phyloP scores from a whole-genome alignment of 2,329 filamentous ascomycete genomes.

The Fusarium torulosum region DNA sequence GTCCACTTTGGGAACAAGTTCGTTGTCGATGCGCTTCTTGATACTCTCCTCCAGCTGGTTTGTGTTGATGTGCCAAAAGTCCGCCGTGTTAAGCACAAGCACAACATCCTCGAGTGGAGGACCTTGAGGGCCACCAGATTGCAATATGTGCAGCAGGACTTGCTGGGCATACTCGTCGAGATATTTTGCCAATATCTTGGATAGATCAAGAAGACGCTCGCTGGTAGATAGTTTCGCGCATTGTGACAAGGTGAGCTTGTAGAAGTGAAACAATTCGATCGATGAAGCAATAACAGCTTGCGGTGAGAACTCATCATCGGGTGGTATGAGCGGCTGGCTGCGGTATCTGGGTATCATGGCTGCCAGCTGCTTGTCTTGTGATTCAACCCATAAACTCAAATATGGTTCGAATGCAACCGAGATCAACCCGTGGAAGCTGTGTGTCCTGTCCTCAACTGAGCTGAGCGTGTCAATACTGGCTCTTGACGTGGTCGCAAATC shows the following conservation, averaged over 20 bases:
- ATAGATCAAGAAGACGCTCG: slow-evolving; percentile 85
- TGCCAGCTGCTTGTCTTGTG: slow-evolving; percentile 90
- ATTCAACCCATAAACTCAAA: slow-evolving; percentile 95
- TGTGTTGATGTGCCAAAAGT: slow-evolving; percentile 96
- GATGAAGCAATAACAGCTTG: slow-evolving; percentile 93
- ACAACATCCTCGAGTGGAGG: slow-evolving; percentile 80
- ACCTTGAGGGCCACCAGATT: slow-evolving; percentile 65
- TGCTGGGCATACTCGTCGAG: slow-evolving; percentile 96
- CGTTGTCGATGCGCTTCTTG: slow-evolving; percentile 86
- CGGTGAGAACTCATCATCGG: slow-evolving; percentile 91
- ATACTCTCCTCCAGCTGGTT: slow-evolving; percentile 96
- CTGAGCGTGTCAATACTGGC: slow-evolving; percentile 91
- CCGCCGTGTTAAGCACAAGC: slow-evolving; percentile 92
- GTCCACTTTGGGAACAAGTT: slow-evolving; percentile 81
- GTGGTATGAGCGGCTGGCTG: slow-evolving; percentile 80
- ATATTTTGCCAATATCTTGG: slow-evolving; percentile 89
- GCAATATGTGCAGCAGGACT: slow-evolving; percentile 80
- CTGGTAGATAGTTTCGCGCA: slow-evolving; percentile 96
- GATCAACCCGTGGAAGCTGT: slow-evolving; percentile 88
- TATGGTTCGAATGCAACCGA: slow-evolving; percentile 98
- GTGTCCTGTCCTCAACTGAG: slow-evolving; percentile 79
- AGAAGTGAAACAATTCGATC: slow-evolving; percentile 97
- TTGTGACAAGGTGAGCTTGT: slow-evolving; percentile 91
- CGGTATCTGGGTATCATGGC: slow-evolving; percentile 89
- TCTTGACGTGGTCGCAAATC: slow-evolving; percentile 79